Conservation (phyloP, 2,329 filamentous ascomycete genomes). For the Byssochlamys sp. region DNA sequence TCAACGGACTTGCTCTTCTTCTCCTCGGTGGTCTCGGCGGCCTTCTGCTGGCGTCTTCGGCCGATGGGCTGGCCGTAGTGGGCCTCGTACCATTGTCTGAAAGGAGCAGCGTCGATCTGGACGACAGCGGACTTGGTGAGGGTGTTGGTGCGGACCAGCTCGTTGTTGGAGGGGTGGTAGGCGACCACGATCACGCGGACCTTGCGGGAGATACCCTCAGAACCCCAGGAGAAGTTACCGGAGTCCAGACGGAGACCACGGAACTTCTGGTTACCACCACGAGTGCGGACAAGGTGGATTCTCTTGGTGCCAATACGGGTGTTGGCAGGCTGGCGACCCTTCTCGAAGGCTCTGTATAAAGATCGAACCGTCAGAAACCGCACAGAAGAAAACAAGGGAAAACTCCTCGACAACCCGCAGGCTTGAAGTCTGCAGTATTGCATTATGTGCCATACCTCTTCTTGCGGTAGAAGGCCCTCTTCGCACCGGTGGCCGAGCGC, state of each 20-base stretch:
- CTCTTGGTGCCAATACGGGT: slow-evolving; percentile 97
- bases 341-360: slow-evolving; percentile 96
- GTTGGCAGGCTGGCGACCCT: slow-evolving; percentile 97
- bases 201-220: slow-evolving; percentile 96
- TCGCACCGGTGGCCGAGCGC: slow-evolving; percentile 97
- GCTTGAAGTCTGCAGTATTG: not conserved
- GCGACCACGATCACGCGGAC: slow-evolving; percentile 95
- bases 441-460: slow-evolving; percentile 42
- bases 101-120: slow-evolving; percentile 95
- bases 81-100: slow-evolving; percentile 99
- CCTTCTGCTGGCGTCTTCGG: slow-evolving; percentile 80
- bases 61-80: slow-evolving; percentile 91
- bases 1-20: slow-evolving; percentile 95
- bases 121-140: slow-evolving; percentile 97
- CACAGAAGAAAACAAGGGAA: slow-evolving; percentile 45
- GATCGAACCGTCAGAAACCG: slow-evolving; percentile 53
- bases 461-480: slow-evolving; percentile 80
- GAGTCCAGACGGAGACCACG: slow-evolving; percentile 96
- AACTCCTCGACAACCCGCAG: not conserved
- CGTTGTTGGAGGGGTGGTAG: slow-evolving; percentile 99
- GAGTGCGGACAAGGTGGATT: slow-evolving; percentile 91
- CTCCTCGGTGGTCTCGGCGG: slow-evolving; percentile 45
- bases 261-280: slow-evolving; percentile 99
- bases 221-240: slow-evolving; percentile 99
- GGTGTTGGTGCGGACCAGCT: slow-evolving; percentile 99